Evolutionary conservation across 208 protist species (phyloP).

Genomic region (Leishmania aethiopica): DNA sequence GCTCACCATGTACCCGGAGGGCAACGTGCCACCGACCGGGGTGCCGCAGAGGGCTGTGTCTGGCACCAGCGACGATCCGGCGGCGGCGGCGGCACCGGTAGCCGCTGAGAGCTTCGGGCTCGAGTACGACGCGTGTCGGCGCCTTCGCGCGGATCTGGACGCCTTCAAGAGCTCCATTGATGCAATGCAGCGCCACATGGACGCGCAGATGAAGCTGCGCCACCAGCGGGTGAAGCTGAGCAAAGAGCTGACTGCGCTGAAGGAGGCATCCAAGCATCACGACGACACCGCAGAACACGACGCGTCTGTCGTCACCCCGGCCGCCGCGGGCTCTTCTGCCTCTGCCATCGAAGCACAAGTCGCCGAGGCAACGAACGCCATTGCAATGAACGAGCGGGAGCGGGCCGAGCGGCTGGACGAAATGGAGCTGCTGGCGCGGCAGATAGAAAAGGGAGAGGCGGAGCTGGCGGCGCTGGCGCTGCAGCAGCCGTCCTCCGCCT

Average conservation of each 20-base stretch:
- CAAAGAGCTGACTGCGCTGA: conserved; percentile 23
- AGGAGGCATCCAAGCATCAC: not conserved
- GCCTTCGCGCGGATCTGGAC: conserved; percentile 59
- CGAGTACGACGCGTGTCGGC: conserved; percentile 40
- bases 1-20: conserved; percentile 74
- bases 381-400: conserved; percentile 40
- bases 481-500: not conserved
- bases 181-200: conserved; percentile 58
- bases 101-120: conserved; percentile 27
- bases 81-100: not conserved
- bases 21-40: conserved; percentile 15
- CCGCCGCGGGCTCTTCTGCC: not conserved
- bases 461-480: conserved; percentile 13
- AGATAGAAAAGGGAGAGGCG: conserved; percentile 25
- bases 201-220: conserved; percentile 57
- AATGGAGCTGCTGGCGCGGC: conserved; percentile 24
- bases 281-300: not conserved
- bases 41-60: not conserved
- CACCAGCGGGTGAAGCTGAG: conserved; percentile 46
- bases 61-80: not conserved
- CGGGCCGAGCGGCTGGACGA: conserved; percentile 21
- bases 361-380: conserved; percentile 28
- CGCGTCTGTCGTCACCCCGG: not conserved
- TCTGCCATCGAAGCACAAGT: conserved; percentile 15
- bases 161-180: conserved; percentile 79